Evolutionary conservation across 2,329 filamentous ascomycete species (phyloP), one percentile per base, ranked within the genome.

Genomic region (Aspergillus costaricaensis): DNA sequence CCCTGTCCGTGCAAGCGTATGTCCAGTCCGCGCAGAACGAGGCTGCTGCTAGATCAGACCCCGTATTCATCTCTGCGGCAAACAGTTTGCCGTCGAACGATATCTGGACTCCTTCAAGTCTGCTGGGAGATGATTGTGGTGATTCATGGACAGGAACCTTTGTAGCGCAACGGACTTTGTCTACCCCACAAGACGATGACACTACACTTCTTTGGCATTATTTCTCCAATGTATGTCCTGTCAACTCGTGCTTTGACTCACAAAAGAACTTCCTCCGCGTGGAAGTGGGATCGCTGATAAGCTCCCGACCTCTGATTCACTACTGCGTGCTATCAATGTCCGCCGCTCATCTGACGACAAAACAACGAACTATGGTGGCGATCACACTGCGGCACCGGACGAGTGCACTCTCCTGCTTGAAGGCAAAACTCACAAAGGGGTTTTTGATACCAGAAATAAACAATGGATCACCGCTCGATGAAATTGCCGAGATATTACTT

Each of bases 311-410:
- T 9, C 53, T 60, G 1, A 47, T 60, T 30, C 52, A 60, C 21
- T 47, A 60, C 39, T 57, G 53, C 17, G 53, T 60, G 12, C 27
- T 60, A 4, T 57, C 58, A 36, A 60, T 60, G 58, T 60, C 58
- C 3, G 58, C 58, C 7, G 58, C 58, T 14, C 58, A 60, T 27
- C n/a, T 56, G 4, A 25, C 54, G 6, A 9, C n/a, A 23, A 19
- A 19, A n/a, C 25, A 30, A n/a, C 12, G 27, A 2, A 17, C 39
- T 14, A 19, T 48, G 54, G 6, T 25, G 19, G 23, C 55, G 10
- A 36, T 27, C 5, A 32, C 55, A 9, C 25, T 50, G 55, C n/a
- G 25, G 17, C 47, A 57, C 27, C 19, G 36, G 12, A 50, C 55
- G 15, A 51, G 17, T 7, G 55, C 55, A 19, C 47, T 50, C 8